phyloP scores from a whole-genome alignment of 2,329 filamentous ascomycete genomes.

The Blumeria graminis region DNA sequence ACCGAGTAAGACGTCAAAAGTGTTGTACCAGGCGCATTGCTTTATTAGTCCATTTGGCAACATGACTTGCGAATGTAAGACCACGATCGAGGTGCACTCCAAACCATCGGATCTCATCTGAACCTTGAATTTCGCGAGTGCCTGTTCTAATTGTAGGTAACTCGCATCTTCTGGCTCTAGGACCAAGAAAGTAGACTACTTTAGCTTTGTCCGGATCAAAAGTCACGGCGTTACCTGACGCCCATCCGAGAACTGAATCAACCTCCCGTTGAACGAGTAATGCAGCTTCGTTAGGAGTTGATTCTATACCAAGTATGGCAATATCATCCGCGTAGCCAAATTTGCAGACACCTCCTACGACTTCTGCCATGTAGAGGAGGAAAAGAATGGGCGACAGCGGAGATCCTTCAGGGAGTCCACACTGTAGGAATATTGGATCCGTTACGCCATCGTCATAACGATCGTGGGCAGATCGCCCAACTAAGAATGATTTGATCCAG shows the following conservation, averaged over 20 bases:
- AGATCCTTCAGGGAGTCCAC: neutral
- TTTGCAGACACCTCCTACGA: neutral
- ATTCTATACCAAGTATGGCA: neutral
- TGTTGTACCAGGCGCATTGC: neutral
- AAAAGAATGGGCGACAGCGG: neutral
- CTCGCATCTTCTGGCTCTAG: neutral
- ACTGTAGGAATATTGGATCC: neutral
- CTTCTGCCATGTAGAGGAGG: neutral
- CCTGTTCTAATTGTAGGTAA: neutral
- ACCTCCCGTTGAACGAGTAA: neutral
- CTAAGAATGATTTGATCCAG: neutral
- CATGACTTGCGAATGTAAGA: no score
- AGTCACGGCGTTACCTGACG: neutral
- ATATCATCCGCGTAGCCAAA: neutral
- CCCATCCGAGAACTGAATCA: neutral
- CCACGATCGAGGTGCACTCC: neutral
- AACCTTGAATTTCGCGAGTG: neutral
- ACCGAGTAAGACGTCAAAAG: neutral
- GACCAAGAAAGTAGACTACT: neutral
- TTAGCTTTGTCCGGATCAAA: neutral
- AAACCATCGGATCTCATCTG: neutral
- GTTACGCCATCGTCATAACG: neutral
- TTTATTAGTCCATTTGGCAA: neutral
- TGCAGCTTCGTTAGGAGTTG: neutral
- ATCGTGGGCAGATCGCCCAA: neutral